phyloP scores from a whole-genome alignment of 345 rosid genomes.

The Salix purpurea region DNA sequence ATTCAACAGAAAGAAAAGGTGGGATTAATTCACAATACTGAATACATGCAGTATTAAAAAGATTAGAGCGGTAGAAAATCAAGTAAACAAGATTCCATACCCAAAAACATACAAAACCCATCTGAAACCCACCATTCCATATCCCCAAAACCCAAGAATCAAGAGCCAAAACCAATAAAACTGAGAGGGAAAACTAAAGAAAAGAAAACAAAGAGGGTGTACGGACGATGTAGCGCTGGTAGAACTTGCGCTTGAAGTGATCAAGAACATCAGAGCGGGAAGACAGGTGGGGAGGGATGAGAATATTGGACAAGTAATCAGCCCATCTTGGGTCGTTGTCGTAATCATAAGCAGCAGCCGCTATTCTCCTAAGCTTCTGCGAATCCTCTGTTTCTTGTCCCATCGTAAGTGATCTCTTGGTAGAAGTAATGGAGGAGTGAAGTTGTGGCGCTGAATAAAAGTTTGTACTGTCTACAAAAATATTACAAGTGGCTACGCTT shows the following conservation, averaged over 20 bases:
- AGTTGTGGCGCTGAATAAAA: background rate
- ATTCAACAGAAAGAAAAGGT: background rate
- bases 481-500: background rate
- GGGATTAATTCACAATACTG: background rate
- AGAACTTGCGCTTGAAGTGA: slow-evolving; percentile 93
- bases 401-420: slow-evolving; percentile 28
- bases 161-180: background rate
- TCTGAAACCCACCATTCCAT: background rate
- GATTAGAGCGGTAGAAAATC: background rate
- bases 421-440: background rate
- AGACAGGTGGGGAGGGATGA: slow-evolving; percentile 87
- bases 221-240: slow-evolving; percentile 79
- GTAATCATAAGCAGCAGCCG: slow-evolving; percentile 86
- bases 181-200: background rate
- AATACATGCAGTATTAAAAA: background rate
- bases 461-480: background rate
- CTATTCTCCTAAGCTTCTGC: slow-evolving; percentile 67
- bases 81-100: background rate
- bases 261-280: slow-evolving; percentile 80
- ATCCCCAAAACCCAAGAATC: background rate
- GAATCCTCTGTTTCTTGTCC: slow-evolving; percentile 78
- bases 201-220: background rate
- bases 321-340: slow-evolving; percentile 84
- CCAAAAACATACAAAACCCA: background rate
- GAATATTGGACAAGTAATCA: slow-evolving; percentile 88